Base-by-base conservation (phyloP, 2,329 filamentous ascomycete genomes). In the Calonectria leucothoes region DNA sequence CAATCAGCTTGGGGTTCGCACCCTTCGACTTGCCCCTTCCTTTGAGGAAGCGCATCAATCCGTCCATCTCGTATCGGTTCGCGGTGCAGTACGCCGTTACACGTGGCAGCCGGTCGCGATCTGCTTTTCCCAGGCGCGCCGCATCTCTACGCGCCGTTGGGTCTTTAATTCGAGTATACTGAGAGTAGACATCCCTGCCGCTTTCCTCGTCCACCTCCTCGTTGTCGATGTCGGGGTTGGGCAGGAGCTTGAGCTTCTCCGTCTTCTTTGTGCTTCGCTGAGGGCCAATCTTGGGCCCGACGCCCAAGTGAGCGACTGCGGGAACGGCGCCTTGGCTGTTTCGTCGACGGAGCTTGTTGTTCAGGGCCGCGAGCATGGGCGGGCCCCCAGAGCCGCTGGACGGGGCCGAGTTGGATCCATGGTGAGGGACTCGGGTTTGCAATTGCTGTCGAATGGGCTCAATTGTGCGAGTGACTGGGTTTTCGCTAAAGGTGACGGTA, bases 1-100 rank as follows among this genome's bases (percentile, higher is more conserved):
- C 97, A 79, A 98, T 98, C 71, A 97, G 87, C 84, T 98, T 98
- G 1, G 97, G 96, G 73, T 92, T 94, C 20, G 96, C 92, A 23
- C 95, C 94, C 79, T 94, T 91, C 37, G 91, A 91, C 84, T 94
- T 95, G 57, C 91, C 90, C 72, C 94, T 91, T 35, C 95, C 94
- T 83, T 99, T 99, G 75, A 99, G 86, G 82, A 96, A 99, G 55
- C 94, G 93, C 91, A 98, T 94, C 74, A 98, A 87, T 4, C 93
- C 93, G 42, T 98, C 96, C 86, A 98, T 92, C 79, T 96, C 92
- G 85, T 98, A 98, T 66, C 93, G 93, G 82, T 95, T 95, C 14
- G 97, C 95, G 0, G 97, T 98, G 82, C 96, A 98, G 86, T 98
- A 99, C 45, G 97, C 97, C 48, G 97, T 98, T 17, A 99, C 97